Conservation (phyloP, 129 eudicot species). For the Daucus carota region DH1_v3.0 NC_030383.2:61208501-61209000, state of each 20-base stretch:
- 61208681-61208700: background rate
- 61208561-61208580: background rate
- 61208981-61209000: background rate
- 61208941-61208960: background rate
- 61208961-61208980: background rate
- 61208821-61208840: too few species aligned
- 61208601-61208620: background rate
- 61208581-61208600: background rate
- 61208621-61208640: too few species aligned
- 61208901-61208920: background rate
- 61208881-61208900: too few species aligned
- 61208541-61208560: background rate
- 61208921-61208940: background rate
- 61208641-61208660: too few species aligned
- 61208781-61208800: background rate
- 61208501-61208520: background rate
- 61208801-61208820: background rate
- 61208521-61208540: background rate
- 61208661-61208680: too few species aligned
- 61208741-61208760: too few species aligned
- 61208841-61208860: too few species aligned
- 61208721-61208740: slow-evolving; percentile 9
- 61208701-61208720: slow-evolving; percentile 1
- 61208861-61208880: too few species aligned
- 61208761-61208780: too few species aligned